Base-by-base conservation (phyloP, 768 basidiomycete genomes). In the Termitomyces sp. region DNA sequence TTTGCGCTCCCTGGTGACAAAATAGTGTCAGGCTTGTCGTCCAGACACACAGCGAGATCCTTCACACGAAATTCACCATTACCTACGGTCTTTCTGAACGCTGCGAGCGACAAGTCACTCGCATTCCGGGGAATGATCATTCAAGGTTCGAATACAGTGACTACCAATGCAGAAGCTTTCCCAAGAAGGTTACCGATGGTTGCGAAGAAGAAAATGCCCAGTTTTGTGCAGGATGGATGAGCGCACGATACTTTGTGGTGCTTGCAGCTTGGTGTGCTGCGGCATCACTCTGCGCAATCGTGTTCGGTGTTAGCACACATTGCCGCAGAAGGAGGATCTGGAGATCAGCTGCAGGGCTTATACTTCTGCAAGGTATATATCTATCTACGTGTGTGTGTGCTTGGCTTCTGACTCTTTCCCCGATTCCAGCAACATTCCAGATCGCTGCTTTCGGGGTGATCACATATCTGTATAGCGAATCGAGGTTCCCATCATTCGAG, bases 281-380 rank as follows among this genome's bases (percentile, higher is more conserved):
- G 44, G 70, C 84, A 25, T 80, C 86, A 3, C 68, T 88, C 35
- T 63, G 76, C 0, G 73, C 86, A 7, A 75, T 91, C 45, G 63
- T 85, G 39, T 75, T 91, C 54, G 89, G 89, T 3, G 76, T 89
- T 18, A 88, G 79, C 63, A 89, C 89, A 0, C 83, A 83, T 62
- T 88, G 88, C 15, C 76, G 89, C 48, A 76, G 89, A 59, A 75
- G 88, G 54, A 80, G 89, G 59, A 84, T 90, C 31, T 91, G 89
- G 89, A 82, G 79, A 64, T 85, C 81, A 1, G 85, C 86, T 1
- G 87, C 86, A 7, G 82, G 80, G 15, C 67, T 91, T 10, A 72
- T 88, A 12, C 67, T 82, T 15, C 62, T 89, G 18, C 84, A 88
- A 63, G 80, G 88, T 86, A 60, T 41, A 70, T 32, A 36, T 25